phyloP scores from a whole-genome alignment of 306 rosid species.

The Canavalia ensiformis region DNA sequence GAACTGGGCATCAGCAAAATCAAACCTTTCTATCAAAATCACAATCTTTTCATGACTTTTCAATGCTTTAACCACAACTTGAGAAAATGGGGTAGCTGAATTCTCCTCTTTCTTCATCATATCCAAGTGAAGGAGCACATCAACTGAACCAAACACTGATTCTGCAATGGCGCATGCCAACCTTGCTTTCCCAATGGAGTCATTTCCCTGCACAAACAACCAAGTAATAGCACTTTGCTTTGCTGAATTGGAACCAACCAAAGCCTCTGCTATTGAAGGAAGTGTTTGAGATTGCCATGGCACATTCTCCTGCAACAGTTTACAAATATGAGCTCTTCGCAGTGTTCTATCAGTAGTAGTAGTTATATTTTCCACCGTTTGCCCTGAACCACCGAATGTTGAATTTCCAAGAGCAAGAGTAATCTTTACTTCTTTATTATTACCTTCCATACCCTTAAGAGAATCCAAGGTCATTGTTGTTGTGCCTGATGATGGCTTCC shows the following conservation, averaged over 20 bases:
- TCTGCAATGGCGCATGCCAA: slow-evolving; percentile 81
- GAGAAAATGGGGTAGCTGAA: slow-evolving; percentile 47
- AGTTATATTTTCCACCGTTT: slow-evolving; percentile 52
- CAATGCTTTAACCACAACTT: slow-evolving; percentile 60
- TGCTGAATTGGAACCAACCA: slow-evolving; percentile 61
- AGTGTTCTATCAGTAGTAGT: slow-evolving; percentile 56
- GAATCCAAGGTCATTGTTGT: slow-evolving; percentile 60
- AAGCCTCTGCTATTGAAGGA: slow-evolving; percentile 76
- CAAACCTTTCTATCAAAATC: slow-evolving; percentile 71
- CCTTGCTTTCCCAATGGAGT: slow-evolving; percentile 75
- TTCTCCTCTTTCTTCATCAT: slow-evolving; percentile 53
- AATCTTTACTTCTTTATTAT: slow-evolving; percentile 64
- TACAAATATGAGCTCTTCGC: slow-evolving; percentile 66
- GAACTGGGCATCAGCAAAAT: slow-evolving; percentile 74
- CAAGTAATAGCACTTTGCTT: slow-evolving; percentile 61
- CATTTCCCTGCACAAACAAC: slow-evolving; percentile 84
- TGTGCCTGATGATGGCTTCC: slow-evolving; percentile 47
- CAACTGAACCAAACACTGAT: slow-evolving; percentile 72
- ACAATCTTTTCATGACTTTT: slow-evolving; percentile 65
- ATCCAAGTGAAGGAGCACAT: slow-evolving; percentile 63
- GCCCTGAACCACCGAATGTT: slow-evolving; percentile 59
- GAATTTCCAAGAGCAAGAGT: slow-evolving; percentile 89
- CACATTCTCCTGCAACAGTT: slow-evolving; percentile 83
- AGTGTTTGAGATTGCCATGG: slow-evolving; percentile 92
- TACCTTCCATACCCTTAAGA: slow-evolving; percentile 65